Base-by-base conservation (phyloP, 1,139 yeast species). In the Blastobotrys proliferans region DNA sequence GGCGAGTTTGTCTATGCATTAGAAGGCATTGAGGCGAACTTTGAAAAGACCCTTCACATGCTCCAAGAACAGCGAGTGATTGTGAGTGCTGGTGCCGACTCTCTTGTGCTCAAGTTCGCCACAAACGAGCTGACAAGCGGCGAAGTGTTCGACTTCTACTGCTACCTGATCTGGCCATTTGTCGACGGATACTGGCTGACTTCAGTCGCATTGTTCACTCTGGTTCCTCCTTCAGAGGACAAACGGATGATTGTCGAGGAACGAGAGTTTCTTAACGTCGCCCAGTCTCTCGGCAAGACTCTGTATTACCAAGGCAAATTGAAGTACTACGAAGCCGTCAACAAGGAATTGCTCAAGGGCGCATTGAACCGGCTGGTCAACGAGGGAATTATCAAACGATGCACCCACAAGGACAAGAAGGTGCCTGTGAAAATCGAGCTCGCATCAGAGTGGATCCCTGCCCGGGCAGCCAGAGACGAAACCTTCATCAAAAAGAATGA, bases 151-250 rank as follows among this genome's bases (percentile, higher is more conserved):
- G 72, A 68, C 48, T 69, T 69, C 46, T 69, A 67, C 52, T 66
- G 72, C 46, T 66, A 60, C 49, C 50, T 68, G 35, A 54, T 69
- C 13, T 69, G 73, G 73, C 73, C 73, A 2, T 69, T 66, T 45
- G 56, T 68, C 32, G 73, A 69, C 40, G 72, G 73, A 3, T 69
- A 65, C 53, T 69, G 73, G 72, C 54, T 67, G 14, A 64, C 68
- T 0, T 54, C 68, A 3, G 57, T 66, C n/a, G 51, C 70, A 10
- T 48, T 69, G 39, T 62, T 64, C 47, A 52, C 66, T 27, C 53
- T 68, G 46, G 61, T 68, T 1, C 62, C 66, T 1, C 8, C 27
- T 2, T 6, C 33, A 3, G 35, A 18, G 6, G 32, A 29, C 14
- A 36, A 45, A 20, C 43, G 53, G 2, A 22, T 57, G 22, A 60